phyloP scores from a whole-genome alignment of 495 filamentous ascomycete genomes.

The Sphaerosporella brunnea region DNA sequence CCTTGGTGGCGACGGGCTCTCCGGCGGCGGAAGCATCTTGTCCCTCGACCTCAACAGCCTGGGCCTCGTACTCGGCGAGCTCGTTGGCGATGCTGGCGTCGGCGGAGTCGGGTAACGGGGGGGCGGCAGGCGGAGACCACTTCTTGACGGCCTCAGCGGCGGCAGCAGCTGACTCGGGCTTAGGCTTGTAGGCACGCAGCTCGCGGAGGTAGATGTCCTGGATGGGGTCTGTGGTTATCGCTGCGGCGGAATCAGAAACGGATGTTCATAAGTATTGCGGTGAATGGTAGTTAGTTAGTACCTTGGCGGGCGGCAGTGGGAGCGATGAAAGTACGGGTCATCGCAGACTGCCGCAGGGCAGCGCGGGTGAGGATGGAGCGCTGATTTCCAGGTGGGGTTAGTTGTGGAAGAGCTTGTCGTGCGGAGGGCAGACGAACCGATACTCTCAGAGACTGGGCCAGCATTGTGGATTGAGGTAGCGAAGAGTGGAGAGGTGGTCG shows the following conservation, averaged over 20 bases:
- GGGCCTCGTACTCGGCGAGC: conserved; percentile 78
- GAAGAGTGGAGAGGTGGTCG: conserved; percentile 7
- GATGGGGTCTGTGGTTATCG: conserved; percentile 62
- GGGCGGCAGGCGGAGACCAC: conserved; percentile 60
- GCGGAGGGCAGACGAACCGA: conserved; percentile 36
- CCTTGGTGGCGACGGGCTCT: conserved; percentile 31
- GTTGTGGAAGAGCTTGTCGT: conserved; percentile 8
- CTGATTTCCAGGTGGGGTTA: conserved; percentile 31
- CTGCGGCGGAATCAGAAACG: background rate
- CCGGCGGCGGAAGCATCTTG: conserved; percentile 41
- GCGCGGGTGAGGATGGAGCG: conserved; percentile 60
- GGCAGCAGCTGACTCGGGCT: conserved; percentile 65
- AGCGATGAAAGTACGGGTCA: conserved; percentile 66
- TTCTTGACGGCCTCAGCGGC: conserved; percentile 80
- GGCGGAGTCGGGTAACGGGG: conserved; percentile 75
- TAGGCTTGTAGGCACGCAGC: conserved; percentile 79
- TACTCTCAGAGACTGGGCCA: conserved; percentile 47
- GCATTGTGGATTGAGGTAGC: conserved; percentile 36
- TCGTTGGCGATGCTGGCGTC: conserved; percentile 57
- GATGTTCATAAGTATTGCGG: background rate
- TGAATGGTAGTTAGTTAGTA: conserved; percentile 22
- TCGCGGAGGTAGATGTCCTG: conserved; percentile 94
- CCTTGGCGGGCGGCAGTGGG: conserved; percentile 58
- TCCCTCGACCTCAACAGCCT: conserved; percentile 88
- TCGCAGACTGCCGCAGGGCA: conserved; percentile 49